Base-by-base conservation (phyloP, 352 stramenopile genomes). In the Phytophthora aleatoria region DNA sequence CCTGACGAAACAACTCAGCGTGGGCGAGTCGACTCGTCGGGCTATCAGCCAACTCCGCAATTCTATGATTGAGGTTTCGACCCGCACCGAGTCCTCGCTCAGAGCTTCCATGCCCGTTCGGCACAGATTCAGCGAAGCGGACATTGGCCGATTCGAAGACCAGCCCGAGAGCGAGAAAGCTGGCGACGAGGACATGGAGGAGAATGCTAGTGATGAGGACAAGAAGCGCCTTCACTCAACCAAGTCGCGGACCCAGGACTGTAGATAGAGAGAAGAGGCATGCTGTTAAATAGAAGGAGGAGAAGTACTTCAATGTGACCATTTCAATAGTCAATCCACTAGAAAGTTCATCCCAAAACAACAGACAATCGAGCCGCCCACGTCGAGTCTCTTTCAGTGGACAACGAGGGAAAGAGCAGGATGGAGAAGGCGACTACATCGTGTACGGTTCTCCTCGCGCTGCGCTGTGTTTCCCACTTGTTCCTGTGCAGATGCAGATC, bases 41-140 rank as follows among this genome's bases (percentile, higher is more conserved):
- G 57, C 52, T 16, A 43, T 75, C 5, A 50, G 39, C 28, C 62
- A 67, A 7, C 48, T 75, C 13, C 67, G 67, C 33, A 65, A 62
- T 28, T 64, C 67, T 12, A 50, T 72, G 5, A 41, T 57, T 11
- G 56, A 63, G 15, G 48, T 59, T 38, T 60, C 61, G 24, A 50
- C 57, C 12, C n/a, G 53, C 10, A 48, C 42, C 1, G 64, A 68
- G 15, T 15, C 24, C 10, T 66, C 56, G 11, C 27, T 57, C 9
- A 51, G 26, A 7, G 26, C 16, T 3, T 50, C 58, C 2, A 52
- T 47, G 9, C 41, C 60, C 5, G 11, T 41, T 15, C 53, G 61
- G 6, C 52, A 73, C 15, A 35, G 51, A 49, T 51, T 60, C 15
- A 73, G 52, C 39, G 54, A 69, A 36, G 30, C 62, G 7, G 61